Evolutionary conservation across 2,329 filamentous ascomycete species (phyloP).

Genomic region (Coccinonectria pachysandricola): DNA sequence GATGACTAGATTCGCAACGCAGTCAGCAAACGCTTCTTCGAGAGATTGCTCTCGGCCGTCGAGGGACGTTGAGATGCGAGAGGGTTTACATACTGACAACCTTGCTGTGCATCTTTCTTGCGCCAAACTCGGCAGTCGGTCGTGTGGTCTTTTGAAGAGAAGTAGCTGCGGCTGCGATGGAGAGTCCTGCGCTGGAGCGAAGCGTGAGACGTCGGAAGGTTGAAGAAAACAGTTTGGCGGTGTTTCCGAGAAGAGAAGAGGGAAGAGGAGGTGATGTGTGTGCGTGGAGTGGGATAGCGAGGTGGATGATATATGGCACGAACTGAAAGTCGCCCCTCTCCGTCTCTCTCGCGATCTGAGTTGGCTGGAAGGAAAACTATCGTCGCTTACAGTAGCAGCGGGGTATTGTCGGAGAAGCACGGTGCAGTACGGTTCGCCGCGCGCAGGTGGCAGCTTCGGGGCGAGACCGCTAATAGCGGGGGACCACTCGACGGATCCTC

Average conservation of each 20-base stretch:
- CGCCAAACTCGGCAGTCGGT: constrained; percentile 26
- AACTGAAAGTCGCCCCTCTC: constrained; percentile 1
- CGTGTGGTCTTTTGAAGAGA: constrained; percentile 45
- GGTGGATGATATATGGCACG: constrained; percentile 1
- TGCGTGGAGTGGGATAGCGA: constrained; percentile 1
- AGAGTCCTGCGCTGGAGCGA: constrained; percentile 63
- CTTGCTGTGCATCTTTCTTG: constrained; percentile 77
- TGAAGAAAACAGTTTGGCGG: constrained; percentile 88
- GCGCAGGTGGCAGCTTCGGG: too few species aligned
- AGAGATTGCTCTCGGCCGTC: too few species aligned
- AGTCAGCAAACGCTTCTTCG: constrained; percentile 1
- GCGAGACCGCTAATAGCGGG: too few species aligned
- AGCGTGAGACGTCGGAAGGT: constrained; percentile 66
- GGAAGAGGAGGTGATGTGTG: constrained; percentile 3
- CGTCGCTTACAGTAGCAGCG: constrained; percentile 2
- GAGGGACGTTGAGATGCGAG: constrained; percentile 1
- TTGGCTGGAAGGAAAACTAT: constrained; percentile 6
- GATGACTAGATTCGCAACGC: constrained; percentile 42
- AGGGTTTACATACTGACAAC: constrained; percentile 62
- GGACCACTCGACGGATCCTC: too few species aligned
- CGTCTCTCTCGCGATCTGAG: constrained; percentile 1
- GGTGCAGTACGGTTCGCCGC: too few species aligned
- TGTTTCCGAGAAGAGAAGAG: constrained; percentile 8
- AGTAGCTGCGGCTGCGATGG: constrained; percentile 57
- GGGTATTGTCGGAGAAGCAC: constrained; percentile 10